Conservation (phyloP, 768 basidiomycete species). For the Plicaturopsis crispa region DNA sequence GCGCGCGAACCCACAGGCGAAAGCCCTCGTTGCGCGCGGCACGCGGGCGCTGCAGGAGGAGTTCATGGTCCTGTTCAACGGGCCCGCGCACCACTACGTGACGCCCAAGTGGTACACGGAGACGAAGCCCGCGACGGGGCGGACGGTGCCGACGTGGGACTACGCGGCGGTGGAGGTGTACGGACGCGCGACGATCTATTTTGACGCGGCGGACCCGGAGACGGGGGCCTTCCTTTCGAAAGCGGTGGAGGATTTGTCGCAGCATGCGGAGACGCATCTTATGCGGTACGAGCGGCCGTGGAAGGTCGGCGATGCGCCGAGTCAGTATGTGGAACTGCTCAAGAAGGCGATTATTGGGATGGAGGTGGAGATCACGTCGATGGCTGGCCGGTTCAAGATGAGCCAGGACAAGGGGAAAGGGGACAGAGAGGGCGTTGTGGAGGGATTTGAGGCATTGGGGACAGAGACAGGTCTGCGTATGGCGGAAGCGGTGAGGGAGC, state of each 20-base stretch:
- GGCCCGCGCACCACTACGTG: slow-evolving; percentile 17
- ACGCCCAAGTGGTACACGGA: slow-evolving; percentile 18
- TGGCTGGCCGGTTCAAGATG: slow-evolving; percentile 19
- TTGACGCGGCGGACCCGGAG: slow-evolving; percentile 5
- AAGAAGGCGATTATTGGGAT: slow-evolving; percentile 20
- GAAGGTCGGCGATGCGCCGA: slow-evolving; percentile 15
- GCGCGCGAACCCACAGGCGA: slow-evolving; percentile 17
- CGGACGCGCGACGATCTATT: slow-evolving; percentile 14
- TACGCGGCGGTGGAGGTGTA: slow-evolving; percentile 20
- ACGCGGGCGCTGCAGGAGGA: slow-evolving; percentile 6
- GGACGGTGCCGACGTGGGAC: slow-evolving; percentile 20
- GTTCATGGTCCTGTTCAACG: slow-evolving; percentile 16
- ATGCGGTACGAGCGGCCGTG: no score
- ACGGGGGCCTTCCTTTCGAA: slow-evolving; percentile 11
- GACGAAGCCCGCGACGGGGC: slow-evolving; percentile 20
- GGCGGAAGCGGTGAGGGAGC: slow-evolving; percentile 10
- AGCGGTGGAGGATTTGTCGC: slow-evolving; percentile 9
- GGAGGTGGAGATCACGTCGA: slow-evolving; percentile 14
- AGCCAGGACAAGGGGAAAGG: slow-evolving; percentile 15
- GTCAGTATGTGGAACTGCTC: slow-evolving; percentile 12
- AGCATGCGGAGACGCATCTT: slow-evolving; percentile 8
- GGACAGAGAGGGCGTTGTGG: slow-evolving; percentile 14
- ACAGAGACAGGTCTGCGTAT: slow-evolving; percentile 10
- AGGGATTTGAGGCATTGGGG: slow-evolving; percentile 12
- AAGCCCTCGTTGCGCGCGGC: slow-evolving; percentile 11